phyloP scores from a whole-genome alignment of 129 eudicot genomes.

The Cynara cardunculus region DNA sequence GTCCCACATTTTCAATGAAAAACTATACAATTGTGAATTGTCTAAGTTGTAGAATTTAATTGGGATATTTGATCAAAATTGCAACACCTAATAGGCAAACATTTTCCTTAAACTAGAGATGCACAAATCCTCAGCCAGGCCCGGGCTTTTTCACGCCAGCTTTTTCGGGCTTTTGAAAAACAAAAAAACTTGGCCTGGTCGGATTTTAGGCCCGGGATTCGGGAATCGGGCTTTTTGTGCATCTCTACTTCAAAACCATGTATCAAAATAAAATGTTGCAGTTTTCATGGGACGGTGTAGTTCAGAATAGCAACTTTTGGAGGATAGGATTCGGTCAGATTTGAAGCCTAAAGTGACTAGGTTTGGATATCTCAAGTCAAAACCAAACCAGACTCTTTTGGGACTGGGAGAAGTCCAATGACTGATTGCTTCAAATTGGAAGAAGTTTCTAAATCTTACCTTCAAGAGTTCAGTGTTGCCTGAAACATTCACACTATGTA shows the following conservation, averaged over 20 bases:
- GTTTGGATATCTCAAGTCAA: neutral
- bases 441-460: conserved; percentile 25
- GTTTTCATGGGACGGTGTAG: neutral
- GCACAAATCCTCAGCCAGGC: neutral
- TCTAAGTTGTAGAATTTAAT: neutral
- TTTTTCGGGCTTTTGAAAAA: neutral
- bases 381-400: neutral
- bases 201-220: neutral
- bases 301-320: neutral
- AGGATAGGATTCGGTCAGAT: neutral
- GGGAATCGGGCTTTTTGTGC: neutral
- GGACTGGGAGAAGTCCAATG: neutral
- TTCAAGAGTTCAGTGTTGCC: conserved; percentile 33
- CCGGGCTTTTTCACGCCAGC: neutral
- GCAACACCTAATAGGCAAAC: neutral
- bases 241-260: neutral
- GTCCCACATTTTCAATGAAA: neutral
- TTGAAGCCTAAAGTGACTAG: neutral
- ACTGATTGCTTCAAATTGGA: neutral
- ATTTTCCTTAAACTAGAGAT: neutral
- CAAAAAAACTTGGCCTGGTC: neutral
- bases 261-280: neutral
- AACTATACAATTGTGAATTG: neutral
- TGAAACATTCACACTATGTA: conserved; percentile 23
- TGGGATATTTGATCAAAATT: neutral